These are phyloP conservation scores for Tricharina praecox DNA, from an alignment of 495 filamentous ascomycete species.

Conservation along the genomic window DNA sequence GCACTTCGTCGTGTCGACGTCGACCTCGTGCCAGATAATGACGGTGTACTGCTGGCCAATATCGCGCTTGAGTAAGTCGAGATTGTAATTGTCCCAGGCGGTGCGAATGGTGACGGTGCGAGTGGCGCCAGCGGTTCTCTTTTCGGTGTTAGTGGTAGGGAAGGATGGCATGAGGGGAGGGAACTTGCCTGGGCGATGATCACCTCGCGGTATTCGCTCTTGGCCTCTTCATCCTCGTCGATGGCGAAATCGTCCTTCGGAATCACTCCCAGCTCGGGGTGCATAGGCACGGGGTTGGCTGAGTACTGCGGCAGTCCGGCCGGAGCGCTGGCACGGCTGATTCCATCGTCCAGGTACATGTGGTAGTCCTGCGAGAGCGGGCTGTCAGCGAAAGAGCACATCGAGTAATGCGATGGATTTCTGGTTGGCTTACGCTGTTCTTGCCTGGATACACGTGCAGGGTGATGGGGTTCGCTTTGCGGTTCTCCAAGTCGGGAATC, in stretches of 20 bases:
- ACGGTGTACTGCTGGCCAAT: too few relatives aligned
- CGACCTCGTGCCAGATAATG: too few relatives aligned
- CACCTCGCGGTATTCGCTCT: not conserved
- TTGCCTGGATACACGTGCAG: conserved; percentile 23
- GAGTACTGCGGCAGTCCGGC: conserved; percentile 5
- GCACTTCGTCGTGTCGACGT: too few relatives aligned
- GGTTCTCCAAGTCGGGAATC: conserved; percentile 1
- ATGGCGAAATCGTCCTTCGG: not conserved
- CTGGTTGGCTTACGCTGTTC: conserved; percentile 11
- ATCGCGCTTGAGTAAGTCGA: too few relatives aligned
- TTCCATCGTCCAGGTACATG: conserved; percentile 19
- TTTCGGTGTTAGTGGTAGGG: too few relatives aligned
- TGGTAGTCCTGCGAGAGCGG: conserved; percentile 8
- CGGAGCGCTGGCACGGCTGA: conserved; percentile 15
- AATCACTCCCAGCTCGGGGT: conserved; percentile 4
- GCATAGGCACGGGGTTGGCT: not conserved
- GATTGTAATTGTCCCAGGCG: too few relatives aligned
- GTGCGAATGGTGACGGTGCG: too few relatives aligned
- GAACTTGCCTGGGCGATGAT: not conserved
- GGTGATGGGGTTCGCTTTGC: conserved; percentile 14
- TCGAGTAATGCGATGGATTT: too few relatives aligned
- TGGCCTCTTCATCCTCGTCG: not conserved
- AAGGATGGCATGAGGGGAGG: too few relatives aligned
- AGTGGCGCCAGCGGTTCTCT: too few relatives aligned
- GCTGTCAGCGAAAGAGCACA: not conserved